phyloP scores from a whole-genome alignment of 805 yeast genomes.

The Torulaspora indica region DNA sequence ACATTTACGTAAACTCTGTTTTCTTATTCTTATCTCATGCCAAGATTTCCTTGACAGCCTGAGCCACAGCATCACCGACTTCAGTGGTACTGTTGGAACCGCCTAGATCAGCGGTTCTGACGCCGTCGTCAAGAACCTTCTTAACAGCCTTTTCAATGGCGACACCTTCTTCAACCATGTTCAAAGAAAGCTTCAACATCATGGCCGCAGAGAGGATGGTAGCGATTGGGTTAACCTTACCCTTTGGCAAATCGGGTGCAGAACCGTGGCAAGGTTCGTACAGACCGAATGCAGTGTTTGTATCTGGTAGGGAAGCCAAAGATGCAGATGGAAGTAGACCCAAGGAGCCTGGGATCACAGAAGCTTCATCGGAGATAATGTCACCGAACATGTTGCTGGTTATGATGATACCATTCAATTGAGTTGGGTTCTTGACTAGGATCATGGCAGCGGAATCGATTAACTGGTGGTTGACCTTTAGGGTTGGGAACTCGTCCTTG shows the following conservation, averaged over 20 bases:
- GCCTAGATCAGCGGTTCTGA: slow-evolving; percentile 88
- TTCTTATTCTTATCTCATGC: slow-evolving; percentile 12
- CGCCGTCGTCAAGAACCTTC: slow-evolving; percentile 70
- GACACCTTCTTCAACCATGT: slow-evolving; percentile 76
- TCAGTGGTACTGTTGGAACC: slow-evolving; percentile 81
- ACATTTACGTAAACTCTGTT: not conserved
- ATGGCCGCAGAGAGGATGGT: slow-evolving; percentile 93
- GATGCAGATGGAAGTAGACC: slow-evolving; percentile 95
- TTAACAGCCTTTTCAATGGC: slow-evolving; percentile 87
- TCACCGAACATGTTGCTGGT: slow-evolving; percentile 98
- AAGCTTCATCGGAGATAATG: slow-evolving; percentile 95
- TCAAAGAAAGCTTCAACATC: slow-evolving; percentile 91
- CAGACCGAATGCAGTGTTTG: slow-evolving; percentile 88
- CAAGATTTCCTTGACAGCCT: slow-evolving; percentile 57
- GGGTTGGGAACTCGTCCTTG: slow-evolving; percentile 82
- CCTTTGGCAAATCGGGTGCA: slow-evolving; percentile 86
- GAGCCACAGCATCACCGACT: slow-evolving; percentile 91
- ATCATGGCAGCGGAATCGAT: slow-evolving; percentile 99
- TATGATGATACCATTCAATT: slow-evolving; percentile 85
- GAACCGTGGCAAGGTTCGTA: slow-evolving; percentile 99
- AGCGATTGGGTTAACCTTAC: slow-evolving; percentile 93
- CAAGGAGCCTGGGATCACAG: slow-evolving; percentile 95
- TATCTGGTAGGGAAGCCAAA: slow-evolving; percentile 92
- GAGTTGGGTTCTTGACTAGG: slow-evolving; percentile 83
- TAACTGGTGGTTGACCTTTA: slow-evolving; percentile 85